Conservation (phyloP, 2,329 filamentous ascomycete genomes). For the Paraconiothyrium brasiliense region DNA sequence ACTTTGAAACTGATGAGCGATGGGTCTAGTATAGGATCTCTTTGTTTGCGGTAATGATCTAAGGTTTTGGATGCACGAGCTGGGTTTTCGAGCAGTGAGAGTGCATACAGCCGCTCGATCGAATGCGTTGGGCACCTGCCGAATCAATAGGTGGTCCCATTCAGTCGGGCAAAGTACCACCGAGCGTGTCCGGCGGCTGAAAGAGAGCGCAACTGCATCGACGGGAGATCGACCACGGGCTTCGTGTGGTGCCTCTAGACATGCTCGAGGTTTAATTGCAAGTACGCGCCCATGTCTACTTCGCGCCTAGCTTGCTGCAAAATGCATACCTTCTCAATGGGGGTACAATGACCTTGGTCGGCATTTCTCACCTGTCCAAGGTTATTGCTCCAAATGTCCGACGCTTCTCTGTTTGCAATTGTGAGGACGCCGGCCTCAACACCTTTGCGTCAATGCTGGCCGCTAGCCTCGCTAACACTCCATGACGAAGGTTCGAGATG, state of each 20-base stretch:
- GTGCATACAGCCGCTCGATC: conserved; percentile 1
- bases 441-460: neutral
- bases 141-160: conserved; percentile 17
- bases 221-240: conserved; percentile 32
- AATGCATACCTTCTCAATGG: neutral
- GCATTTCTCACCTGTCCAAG: neutral
- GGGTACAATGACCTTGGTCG: conserved; percentile 14
- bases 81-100: neutral
- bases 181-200: conserved; percentile 28
- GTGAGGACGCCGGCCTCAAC: neutral
- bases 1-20: neutral
- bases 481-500: neutral
- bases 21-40: neutral
- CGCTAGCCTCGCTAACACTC: neutral
- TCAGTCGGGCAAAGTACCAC: conserved; percentile 4
- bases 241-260: neutral
- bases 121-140: conserved; percentile 19
- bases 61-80: neutral
- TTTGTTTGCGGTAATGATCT: conserved; percentile 10
- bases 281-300: neutral
- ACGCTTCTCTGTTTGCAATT: neutral
- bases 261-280: conserved; percentile 5
- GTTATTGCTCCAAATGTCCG: conserved; percentile 15
- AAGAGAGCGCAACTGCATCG: conserved; percentile 15
- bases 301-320: conserved; percentile 2